Conservation (phyloP, 176 grass and related monocot species). For the Oryza brachyantha region DNA sequence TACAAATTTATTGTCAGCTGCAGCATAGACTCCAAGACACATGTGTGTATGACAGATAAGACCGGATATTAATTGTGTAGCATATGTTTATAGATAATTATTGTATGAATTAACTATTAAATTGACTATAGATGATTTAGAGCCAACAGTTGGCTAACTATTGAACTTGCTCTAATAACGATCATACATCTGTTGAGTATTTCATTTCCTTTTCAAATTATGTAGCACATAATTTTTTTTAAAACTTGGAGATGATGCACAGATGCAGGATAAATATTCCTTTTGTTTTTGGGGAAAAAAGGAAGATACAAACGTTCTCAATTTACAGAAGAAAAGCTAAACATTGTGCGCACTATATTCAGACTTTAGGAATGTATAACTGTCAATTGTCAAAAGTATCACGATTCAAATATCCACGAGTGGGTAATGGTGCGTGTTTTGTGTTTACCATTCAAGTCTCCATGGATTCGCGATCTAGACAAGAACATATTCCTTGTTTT, state of each 20-base stretch:
- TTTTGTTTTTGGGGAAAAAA: background rate
- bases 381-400: background rate
- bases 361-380: background rate
- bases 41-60: too few species aligned
- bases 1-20: background rate
- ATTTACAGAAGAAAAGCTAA: background rate
- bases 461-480: conserved; percentile 24
- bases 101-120: too few species aligned
- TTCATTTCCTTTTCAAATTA: background rate
- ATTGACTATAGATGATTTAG: too few species aligned
- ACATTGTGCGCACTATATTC: background rate
- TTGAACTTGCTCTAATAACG: too few species aligned
- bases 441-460: background rate
- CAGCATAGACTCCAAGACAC: too few species aligned
- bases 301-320: background rate
- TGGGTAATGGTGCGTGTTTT: background rate
- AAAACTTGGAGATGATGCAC: background rate
- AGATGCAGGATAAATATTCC: background rate
- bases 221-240: background rate
- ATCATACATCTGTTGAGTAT: background rate
- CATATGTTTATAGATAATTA: too few species aligned
- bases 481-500: background rate
- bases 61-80: too few species aligned
- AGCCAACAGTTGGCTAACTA: too few species aligned
- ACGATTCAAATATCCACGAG: background rate